Evolutionary conservation across 2,329 filamentous ascomycete genomes (phyloP).

Genomic region (Epichloe bromicola): DNA sequence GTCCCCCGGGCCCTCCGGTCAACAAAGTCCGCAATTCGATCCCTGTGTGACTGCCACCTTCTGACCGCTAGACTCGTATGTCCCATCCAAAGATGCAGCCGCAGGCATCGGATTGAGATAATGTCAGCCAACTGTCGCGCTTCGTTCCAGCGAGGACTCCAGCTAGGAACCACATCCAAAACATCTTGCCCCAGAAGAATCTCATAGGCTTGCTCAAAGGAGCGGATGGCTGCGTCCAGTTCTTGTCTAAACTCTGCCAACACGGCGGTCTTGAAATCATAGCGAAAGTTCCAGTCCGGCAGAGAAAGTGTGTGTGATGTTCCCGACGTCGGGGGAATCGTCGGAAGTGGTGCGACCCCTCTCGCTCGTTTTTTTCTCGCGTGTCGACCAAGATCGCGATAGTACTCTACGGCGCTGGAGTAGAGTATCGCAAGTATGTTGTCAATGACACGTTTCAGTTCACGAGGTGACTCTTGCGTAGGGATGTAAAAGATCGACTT

Average conservation of each 20-base stretch:
- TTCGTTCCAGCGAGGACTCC: constrained; percentile 85
- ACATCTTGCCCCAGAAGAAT: constrained; percentile 70
- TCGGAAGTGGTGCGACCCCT: constrained; percentile 65
- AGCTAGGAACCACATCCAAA: constrained; percentile 77
- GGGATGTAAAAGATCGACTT: constrained; percentile 81
- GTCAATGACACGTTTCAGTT: constrained; percentile 61
- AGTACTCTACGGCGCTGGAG: constrained; percentile 71
- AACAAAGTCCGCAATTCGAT: constrained; percentile 61
- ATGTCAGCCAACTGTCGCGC: constrained; percentile 77
- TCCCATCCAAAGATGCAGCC: constrained; percentile 69
- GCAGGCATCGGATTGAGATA: constrained; percentile 65
- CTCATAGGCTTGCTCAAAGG: constrained; percentile 80
- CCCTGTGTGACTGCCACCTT: constrained; percentile 66
- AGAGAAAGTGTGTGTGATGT: constrained; percentile 77
- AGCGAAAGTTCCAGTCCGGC: constrained; percentile 83
- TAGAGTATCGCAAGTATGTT: constrained; percentile 63
- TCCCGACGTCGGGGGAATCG: constrained; percentile 71
- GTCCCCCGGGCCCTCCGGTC: constrained; percentile 77
- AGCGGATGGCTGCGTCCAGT: constrained; percentile 73
- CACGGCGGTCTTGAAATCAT: constrained; percentile 85
- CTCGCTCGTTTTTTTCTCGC: constrained; percentile 81
- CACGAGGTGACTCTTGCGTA: constrained; percentile 54
- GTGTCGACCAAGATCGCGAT: constrained; percentile 87
- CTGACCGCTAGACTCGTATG: constrained; percentile 69
- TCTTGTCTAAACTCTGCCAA: constrained; percentile 91